Conservation (phyloP, 2,329 filamentous ascomycete species). For the Cadophora gregata region DNA sequence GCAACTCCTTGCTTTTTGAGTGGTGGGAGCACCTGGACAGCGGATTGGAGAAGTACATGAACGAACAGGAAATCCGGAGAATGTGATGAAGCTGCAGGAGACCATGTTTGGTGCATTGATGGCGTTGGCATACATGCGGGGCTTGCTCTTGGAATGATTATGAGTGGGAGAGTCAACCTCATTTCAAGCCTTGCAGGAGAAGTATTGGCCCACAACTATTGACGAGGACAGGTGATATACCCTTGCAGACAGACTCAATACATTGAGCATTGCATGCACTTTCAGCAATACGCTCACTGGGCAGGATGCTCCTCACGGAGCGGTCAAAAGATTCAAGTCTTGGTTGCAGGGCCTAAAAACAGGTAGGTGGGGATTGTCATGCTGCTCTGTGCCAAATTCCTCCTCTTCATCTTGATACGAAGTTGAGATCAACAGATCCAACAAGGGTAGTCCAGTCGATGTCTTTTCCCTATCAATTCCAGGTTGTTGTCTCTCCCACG, state of each 20-base stretch:
- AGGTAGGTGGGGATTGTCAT: constrained; percentile 1
- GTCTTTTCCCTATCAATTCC: background rate
- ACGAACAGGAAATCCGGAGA: constrained; percentile 85
- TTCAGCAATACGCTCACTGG: background rate
- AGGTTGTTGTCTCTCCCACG: background rate
- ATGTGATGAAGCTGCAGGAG: constrained; percentile 58
- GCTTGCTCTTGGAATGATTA: constrained; percentile 5
- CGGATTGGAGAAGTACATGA: constrained; percentile 82
- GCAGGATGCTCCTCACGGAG: background rate
- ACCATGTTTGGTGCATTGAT: constrained; percentile 12
- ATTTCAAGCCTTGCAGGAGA: constrained; percentile 9
- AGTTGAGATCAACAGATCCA: background rate
- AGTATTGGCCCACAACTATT: constrained; percentile 19
- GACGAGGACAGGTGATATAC: constrained; percentile 25
- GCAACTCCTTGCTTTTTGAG: constrained; percentile 95
- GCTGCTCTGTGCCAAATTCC: background rate
- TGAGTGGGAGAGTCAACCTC: constrained; percentile 9
- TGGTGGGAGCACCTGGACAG: constrained; percentile 91
- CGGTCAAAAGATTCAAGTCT: background rate
- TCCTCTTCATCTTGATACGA: background rate
- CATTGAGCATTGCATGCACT: constrained; percentile 23
- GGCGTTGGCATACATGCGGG: constrained; percentile 11
- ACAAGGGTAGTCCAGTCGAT: background rate
- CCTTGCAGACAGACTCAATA: constrained; percentile 23
- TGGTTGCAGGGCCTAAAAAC: background rate